Evolutionary conservation across 495 filamentous ascomycete genomes (phyloP), one percentile per base, ranked within the genome.

Genomic region (Podospora conica): DNA sequence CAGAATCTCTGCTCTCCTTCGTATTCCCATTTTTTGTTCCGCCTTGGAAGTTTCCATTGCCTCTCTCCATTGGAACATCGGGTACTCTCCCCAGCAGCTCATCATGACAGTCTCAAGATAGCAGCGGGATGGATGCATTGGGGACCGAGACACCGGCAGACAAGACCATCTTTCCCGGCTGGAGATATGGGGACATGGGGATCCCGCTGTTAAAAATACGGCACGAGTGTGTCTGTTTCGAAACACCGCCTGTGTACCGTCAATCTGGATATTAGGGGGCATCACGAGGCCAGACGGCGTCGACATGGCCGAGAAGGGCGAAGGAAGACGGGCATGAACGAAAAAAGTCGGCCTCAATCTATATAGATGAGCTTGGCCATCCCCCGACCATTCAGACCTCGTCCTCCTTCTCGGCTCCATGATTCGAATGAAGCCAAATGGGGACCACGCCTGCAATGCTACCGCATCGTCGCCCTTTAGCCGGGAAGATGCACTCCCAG

Each of bases 211-310:
- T 27, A 63, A 53, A 63, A 55, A 63, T 48, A 63, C n/a, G 21
- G 54, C 48, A 25, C 61, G 29, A 54, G 22, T 48, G 55, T 57
- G 12, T 57, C 25, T 40, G 53, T 55, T 63, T 63, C 61, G 53
- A 63, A 55, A 63, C 61, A 63, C 61, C 4, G 15, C 40, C 40
- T 48, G 15, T 29, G n/a, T 18, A 56, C 48, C 48, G 53, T 33
- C 54, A 48, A 48, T 24, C 20, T 31, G 61, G 40, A 5, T 63
- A 63, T 55, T 55, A 31, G 48, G 21, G 33, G 40, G n/a, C 53
- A 7, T 31, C 22, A 18, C 40, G 55, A 25, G 48, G 48, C 29
- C 61, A 55, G 25, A 56, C 9, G 61, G 48, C 24, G 48, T 40
- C 55, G 61, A 53, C 61, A 7, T 18, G 55, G 2, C 22, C 55